Base-by-base conservation (phyloP, 805 yeast species). In the Candida namnaoensis region DNA sequence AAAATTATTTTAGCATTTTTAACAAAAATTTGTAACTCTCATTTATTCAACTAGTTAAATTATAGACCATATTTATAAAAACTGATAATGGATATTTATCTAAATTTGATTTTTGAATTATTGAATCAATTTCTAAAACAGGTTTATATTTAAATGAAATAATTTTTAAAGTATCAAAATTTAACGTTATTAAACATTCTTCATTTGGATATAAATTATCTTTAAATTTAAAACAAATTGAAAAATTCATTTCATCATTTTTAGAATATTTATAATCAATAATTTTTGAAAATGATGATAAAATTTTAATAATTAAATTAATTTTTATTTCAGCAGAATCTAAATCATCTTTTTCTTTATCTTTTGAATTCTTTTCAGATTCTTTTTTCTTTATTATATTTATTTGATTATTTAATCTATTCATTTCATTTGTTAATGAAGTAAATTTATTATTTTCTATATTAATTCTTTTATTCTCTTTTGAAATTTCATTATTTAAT, bases 401-500 rank as follows among this genome's bases (percentile, higher is more conserved):
- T 8, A 30, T 30, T 12, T 30, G 33, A 2, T 30, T 30, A 6
- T 6, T 12, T 30, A 30, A 30, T 30, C n/a, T 9, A 30, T 8
- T 11, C 6, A 8, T 7, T 6, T 30, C 33, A 12, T 13, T 30
- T 8, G 13, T 30, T 13, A 30, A 30, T 11, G 7, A 6, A 30
- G 7, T 12, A 6, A 13, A 30, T 30, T 30, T 30, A 12, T 9
- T 13, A 11, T 30, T 30, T 12, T 30, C 33, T 30, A 6, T 11
- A 8, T 30, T 30, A 12, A 30, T 30, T 13, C 33, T 30, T 8
- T 30, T 30, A 12, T 11, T 12, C 11, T 30, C 33, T 12, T 38
- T 36, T 32, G 24, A 36, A 19, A 64, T 46, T 11, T 62, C 64
- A 2, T 41, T 49, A 2, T 62, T 44, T 7, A 64, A 44, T 6